Evolutionary conservation across 139 green algal species (phyloP).

Genomic region (Coelastrella sp.): DNA sequence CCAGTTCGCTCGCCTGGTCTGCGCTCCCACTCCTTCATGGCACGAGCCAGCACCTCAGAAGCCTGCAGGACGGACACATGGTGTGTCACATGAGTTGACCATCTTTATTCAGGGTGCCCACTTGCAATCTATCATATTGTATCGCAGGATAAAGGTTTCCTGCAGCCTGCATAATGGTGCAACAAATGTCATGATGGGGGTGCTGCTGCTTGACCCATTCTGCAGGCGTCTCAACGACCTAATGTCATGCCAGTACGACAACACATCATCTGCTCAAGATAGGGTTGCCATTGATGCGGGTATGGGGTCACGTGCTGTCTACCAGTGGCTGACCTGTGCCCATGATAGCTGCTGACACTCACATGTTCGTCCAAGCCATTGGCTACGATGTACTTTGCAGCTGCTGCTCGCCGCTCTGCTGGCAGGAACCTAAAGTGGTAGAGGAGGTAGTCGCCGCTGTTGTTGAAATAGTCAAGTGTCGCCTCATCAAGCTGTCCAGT

Average conservation of each 20-base stretch:
- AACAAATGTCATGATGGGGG: too few relatives aligned
- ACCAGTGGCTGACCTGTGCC: not conserved
- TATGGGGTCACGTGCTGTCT: not conserved
- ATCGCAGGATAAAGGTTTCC: too few relatives aligned
- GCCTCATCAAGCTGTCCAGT: constrained; percentile 28
- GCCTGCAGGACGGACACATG: constrained; percentile 44
- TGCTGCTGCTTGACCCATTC: too few relatives aligned
- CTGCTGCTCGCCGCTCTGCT: constrained; percentile 56
- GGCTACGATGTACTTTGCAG: constrained; percentile 67
- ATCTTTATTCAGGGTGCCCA: too few relatives aligned
- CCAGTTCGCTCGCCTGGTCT: constrained; percentile 64
- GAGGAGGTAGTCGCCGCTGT: constrained; percentile 64
- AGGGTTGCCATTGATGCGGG: too few relatives aligned
- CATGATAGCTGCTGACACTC: not conserved
- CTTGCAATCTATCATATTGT: too few relatives aligned
- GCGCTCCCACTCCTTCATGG: constrained; percentile 86
- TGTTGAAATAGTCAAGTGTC: constrained; percentile 67
- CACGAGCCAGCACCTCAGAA: constrained; percentile 68
- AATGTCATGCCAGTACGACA: too few relatives aligned
- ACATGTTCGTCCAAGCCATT: constrained; percentile 58
- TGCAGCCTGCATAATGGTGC: too few relatives aligned
- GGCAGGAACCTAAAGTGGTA: constrained; percentile 79
- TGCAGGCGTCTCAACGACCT: too few relatives aligned
- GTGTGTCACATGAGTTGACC: not conserved
- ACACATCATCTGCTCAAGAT: too few relatives aligned